Evolutionary conservation across 139 green algal genomes (phyloP).

Genomic region (Limnomonas spitsbergensis): DNA sequence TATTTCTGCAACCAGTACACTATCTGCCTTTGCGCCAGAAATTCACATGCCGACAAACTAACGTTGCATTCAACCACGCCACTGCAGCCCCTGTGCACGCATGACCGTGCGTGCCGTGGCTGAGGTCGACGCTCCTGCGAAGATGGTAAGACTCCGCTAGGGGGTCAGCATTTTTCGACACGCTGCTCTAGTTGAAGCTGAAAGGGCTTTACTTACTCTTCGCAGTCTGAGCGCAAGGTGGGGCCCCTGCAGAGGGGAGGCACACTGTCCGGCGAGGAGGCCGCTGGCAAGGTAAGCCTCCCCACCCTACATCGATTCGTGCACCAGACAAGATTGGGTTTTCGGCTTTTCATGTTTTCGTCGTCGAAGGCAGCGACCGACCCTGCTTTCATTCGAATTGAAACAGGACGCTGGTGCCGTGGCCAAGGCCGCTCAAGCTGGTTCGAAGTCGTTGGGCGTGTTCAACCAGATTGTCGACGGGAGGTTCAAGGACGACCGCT

Average conservation of each 20-base stretch:
- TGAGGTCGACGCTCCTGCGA: constrained; percentile 10
- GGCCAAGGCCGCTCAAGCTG: constrained; percentile 21
- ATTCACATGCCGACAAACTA: no score
- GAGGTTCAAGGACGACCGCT: constrained; percentile 80
- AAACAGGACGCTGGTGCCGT: constrained; percentile 49
- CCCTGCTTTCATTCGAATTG: no score
- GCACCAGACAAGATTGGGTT: no score
- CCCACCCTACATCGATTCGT: no score
- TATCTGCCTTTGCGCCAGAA: no score
- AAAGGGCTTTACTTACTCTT: no score
- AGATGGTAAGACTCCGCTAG: neutral
- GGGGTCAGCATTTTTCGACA: no score
- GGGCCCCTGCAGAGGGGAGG: constrained; percentile 65
- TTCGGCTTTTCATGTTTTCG: no score
- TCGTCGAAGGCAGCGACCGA: no score
- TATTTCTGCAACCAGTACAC: no score
- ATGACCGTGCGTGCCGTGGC: neutral
- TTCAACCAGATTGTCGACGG: constrained; percentile 69
- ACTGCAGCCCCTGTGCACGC: neutral
- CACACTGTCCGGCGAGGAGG: constrained; percentile 62
- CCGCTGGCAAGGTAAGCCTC: constrained; percentile 74
- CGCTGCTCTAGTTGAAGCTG: no score
- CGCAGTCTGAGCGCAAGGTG: constrained; percentile 54
- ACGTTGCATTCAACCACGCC: no score
- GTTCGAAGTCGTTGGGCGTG: neutral